These are phyloP conservation scores for Nemania sp. DNA, from an alignment of 2,329 filamentous ascomycete species.

Conservation along the genomic window DNA sequence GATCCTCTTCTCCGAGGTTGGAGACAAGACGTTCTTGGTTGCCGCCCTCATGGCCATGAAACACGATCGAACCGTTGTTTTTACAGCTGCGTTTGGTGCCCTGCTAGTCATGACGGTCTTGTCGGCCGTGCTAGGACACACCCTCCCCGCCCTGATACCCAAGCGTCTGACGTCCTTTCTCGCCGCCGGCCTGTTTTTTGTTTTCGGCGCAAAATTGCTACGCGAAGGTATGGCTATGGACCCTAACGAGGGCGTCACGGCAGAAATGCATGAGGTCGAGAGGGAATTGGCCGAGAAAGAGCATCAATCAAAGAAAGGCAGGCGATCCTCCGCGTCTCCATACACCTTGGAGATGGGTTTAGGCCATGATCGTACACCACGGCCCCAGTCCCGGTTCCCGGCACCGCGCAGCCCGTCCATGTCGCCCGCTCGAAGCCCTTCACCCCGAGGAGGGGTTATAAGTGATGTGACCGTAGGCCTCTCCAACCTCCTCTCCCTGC, in stretches of 20 bases:
- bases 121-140: conserved; percentile 89
- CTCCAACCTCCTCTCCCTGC: conserved; percentile 82
- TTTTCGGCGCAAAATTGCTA: conserved; percentile 85
- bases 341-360: conserved; percentile 83
- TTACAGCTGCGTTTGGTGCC: conserved; percentile 90
- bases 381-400: conserved; percentile 76
- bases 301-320: conserved; percentile 68
- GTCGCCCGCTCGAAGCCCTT: conserved; percentile 68
- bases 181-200: conserved; percentile 80
- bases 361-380: conserved; percentile 66
- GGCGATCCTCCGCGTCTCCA: conserved; percentile 71
- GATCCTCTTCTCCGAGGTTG: conserved; percentile 96
- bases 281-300: conserved; percentile 93
- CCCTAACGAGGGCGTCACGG: conserved; percentile 86
- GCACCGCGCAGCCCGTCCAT: conserved; percentile 79
- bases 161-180: conserved; percentile 89
- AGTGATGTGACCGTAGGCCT: conserved; percentile 57
- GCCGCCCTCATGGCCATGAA: conserved; percentile 99
- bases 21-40: conserved; percentile 98
- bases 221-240: conserved; percentile 88
- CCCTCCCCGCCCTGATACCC: conserved; percentile 85
- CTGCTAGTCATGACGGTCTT: conserved; percentile 93
- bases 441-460: conserved; percentile 46
- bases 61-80: conserved; percentile 89
- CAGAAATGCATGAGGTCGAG: conserved; percentile 98